phyloP scores from a whole-genome alignment of 306 rosid genomes.

The Arachis stenosperma region DNA sequence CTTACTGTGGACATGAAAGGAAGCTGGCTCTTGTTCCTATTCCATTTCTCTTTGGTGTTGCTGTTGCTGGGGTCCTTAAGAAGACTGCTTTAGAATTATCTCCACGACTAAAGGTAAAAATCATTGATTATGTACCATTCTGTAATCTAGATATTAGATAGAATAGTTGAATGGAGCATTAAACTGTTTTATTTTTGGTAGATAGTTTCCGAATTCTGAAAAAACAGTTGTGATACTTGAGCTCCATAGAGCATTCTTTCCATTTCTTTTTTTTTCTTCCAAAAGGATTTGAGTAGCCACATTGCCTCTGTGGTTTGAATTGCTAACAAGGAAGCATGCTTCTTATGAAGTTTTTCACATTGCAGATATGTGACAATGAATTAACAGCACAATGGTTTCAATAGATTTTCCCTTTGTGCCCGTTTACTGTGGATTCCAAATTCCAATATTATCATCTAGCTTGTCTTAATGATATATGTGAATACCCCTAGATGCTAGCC shows the following conservation, averaged over 20 bases:
- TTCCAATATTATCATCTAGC: slow-evolving; percentile 21
- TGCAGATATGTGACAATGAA: not conserved
- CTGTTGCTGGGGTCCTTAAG: slow-evolving; percentile 69
- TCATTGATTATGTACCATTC: slow-evolving; percentile 17
- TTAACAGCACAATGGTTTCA: not conserved
- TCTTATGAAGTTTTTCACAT: slow-evolving; percentile 11
- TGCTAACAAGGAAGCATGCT: slow-evolving; percentile 12
- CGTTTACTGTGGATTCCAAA: not conserved
- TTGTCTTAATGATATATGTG: not conserved
- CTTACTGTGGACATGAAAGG: slow-evolving; percentile 81
- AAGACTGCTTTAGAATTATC: slow-evolving; percentile 67
- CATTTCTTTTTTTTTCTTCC: not conserved
- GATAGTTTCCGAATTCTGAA: slow-evolving; percentile 19
- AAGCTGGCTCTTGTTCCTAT: slow-evolving; percentile 72
- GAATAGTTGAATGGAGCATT: slow-evolving; percentile 30
- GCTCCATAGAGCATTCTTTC: not conserved
- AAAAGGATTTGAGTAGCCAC: slow-evolving; percentile 13
- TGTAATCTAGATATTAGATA: slow-evolving; percentile 14
- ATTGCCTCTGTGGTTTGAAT: slow-evolving; percentile 2
- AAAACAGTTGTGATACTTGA: slow-evolving; percentile 20
- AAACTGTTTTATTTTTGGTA: not conserved
- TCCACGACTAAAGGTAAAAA: slow-evolving; percentile 71
- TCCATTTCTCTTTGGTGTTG: slow-evolving; percentile 68
- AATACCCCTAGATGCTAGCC: slow-evolving; percentile 17
- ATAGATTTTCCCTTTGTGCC: not conserved